Conservation (phyloP, 768 basidiomycete species). For the Trametopsis cervina region DNA sequence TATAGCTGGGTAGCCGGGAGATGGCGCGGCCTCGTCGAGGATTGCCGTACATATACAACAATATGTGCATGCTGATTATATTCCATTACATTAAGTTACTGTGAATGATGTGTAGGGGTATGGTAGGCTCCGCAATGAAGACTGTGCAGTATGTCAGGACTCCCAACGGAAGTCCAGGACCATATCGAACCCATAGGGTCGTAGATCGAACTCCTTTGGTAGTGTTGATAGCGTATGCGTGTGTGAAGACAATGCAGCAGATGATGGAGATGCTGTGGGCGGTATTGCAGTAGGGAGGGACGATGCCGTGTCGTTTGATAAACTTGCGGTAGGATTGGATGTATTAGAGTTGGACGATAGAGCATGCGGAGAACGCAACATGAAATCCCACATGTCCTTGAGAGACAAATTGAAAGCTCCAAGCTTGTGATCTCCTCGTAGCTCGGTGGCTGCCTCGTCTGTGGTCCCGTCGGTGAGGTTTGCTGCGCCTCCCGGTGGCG, state of each 20-base stretch:
- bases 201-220: constrained; percentile 62
- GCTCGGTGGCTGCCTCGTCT: background rate
- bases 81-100: too few species aligned
- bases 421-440: background rate
- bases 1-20: too few species aligned
- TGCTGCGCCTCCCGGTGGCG: background rate
- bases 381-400: background rate
- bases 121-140: too few species aligned
- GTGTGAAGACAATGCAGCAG: background rate
- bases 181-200: constrained; percentile 63
- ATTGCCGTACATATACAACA: too few species aligned
- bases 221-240: constrained; percentile 7
- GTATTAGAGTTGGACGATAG: background rate
- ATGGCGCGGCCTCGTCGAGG: too few species aligned
- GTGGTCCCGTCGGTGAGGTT: background rate
- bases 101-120: too few species aligned
- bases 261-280: background rate
- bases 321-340: background rate
- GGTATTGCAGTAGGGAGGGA: background rate
- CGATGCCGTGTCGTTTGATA: background rate
- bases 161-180: constrained; percentile 74
- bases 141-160: constrained; percentile 1
- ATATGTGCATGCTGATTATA: too few species aligned
- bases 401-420: background rate
- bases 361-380: background rate